phyloP scores from a whole-genome alignment of 163 green algal species.

The Scenedesmus sp. region DNA sequence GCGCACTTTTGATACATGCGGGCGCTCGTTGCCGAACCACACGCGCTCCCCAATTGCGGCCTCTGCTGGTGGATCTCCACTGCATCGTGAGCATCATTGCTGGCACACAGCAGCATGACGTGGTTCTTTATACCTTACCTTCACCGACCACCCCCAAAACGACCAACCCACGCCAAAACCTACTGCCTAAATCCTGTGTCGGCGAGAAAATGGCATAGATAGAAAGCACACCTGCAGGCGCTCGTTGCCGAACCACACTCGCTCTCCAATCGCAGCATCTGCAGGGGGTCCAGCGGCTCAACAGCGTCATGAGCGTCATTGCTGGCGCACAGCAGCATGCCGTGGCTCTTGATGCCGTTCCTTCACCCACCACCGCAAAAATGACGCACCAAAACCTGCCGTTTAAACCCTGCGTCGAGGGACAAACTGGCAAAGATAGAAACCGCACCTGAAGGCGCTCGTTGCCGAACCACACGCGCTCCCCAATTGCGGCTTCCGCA shows the following conservation, averaged over 20 bases:
- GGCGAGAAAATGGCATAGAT: background rate
- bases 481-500: constrained; percentile 73
- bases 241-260: constrained; percentile 87
- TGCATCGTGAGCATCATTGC: too few species aligned
- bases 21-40: constrained; percentile 83
- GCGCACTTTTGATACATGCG: background rate
- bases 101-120: background rate
- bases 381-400: background rate
- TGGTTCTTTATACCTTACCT: too few species aligned
- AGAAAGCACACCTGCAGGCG: constrained; percentile 30
- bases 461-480: constrained; percentile 90
- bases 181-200: background rate
- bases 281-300: constrained; percentile 81
- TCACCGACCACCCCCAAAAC: background rate
- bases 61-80: constrained; percentile 70
- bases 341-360: too few species aligned
- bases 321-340: background rate
- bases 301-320: too few species aligned
- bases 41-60: constrained; percentile 85
- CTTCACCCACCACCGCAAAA: background rate
- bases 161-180: background rate
- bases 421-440: background rate
- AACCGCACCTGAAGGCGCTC: constrained; percentile 46
- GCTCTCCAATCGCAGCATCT: constrained; percentile 80
- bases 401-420: background rate